Percentiles rank a stretch among this genome's conserved stretches.
Conservation (phyloP, 176 grass and related monocot genomes). For the Tillandsia fasciculata region DNA sequence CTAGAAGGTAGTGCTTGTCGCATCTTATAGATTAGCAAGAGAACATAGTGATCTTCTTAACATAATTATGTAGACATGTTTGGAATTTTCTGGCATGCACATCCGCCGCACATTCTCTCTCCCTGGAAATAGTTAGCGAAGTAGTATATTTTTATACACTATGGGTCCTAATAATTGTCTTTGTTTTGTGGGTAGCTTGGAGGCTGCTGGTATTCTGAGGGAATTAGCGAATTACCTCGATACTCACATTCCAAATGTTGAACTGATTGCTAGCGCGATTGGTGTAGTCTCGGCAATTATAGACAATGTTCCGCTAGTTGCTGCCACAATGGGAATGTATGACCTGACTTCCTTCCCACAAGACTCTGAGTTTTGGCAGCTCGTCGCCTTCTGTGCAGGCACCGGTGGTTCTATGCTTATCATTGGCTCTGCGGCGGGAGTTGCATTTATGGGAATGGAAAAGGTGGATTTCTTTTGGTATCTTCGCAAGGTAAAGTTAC, state of each 20-base stretch:
- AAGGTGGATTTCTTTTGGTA: constrained; percentile 99
- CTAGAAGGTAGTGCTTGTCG: no score
- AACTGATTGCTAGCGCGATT: constrained; percentile 82
- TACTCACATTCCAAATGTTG: constrained; percentile 56
- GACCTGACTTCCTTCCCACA: constrained; percentile 75
- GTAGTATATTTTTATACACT: background rate
- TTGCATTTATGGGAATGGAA: constrained; percentile 98
- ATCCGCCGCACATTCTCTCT: background rate
- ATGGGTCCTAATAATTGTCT: constrained; percentile 12
- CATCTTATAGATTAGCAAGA: no score
- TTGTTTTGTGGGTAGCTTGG: constrained; percentile 50
- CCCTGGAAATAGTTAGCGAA: background rate
- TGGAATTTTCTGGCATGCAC: background rate
- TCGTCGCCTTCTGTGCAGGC: constrained; percentile 89
- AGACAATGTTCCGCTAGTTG: constrained; percentile 96
- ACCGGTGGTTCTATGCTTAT: constrained; percentile 96
- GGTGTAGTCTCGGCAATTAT: constrained; percentile 82
- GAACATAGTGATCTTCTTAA: no score
- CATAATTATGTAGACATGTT: background rate
- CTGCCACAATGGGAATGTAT: constrained; percentile 97
- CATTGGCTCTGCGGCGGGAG: constrained; percentile 92
- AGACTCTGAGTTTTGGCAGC: constrained; percentile 95
- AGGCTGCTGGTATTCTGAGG: constrained; percentile 85
- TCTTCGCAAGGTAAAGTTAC: constrained; percentile 65
- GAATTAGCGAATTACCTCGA: constrained; percentile 90